Base-by-base conservation (phyloP, 140 eudicot species). In the Cichorium intybus region DNA sequence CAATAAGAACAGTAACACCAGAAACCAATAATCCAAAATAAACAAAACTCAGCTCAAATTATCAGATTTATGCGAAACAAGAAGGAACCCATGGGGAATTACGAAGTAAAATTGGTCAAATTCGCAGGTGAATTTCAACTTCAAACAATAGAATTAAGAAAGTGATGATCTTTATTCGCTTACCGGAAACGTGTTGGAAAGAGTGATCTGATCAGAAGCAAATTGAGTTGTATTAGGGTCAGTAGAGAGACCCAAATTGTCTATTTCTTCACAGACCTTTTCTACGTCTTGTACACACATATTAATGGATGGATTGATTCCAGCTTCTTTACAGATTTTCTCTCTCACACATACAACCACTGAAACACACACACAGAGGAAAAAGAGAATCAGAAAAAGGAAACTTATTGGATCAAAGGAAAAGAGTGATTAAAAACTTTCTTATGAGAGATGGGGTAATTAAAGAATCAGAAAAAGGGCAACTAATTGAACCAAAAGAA, bases 271-370 rank as follows among this genome's bases (percentile, higher is more conserved):
- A 43, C 72, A 66, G 43, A 62, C 85, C 71, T 79, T 76, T 29
- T 89, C 95, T 66, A 79, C 64, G 55, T 84, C 97, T 70, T 90
- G 90, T 49, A 87, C 76, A 76, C 95, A 87, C 97, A 90, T 90
- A 60, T 73, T 79, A 41, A 49, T 37, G 39, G 33, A 50, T 34
- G 77, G 24, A 60, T 52, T 64, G 61, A 75, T 62, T 64, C 34
- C 58, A 56, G 67, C 55, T 60, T 76, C 66, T 46, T 63, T 70
- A 70, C 77, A 64, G 70, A 34, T 7, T 66, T 29, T 55, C 35
- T 72, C 72, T 73, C 72, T 73, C 78, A 14, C 78, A 55, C 72
- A 73, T 72, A 72, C 64, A 72, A 52, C 64, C 70, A 62, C 77
- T 37, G 31, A 41, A 55, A 73, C 24, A 73, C 72, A 64, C 78